A percentile compares a stretch with the other conserved stretches of the same genome.
These are phyloP conservation scores for Saturnispora hagleri DNA, from an alignment of 805 yeast genomes.

Conservation along the genomic window DNA sequence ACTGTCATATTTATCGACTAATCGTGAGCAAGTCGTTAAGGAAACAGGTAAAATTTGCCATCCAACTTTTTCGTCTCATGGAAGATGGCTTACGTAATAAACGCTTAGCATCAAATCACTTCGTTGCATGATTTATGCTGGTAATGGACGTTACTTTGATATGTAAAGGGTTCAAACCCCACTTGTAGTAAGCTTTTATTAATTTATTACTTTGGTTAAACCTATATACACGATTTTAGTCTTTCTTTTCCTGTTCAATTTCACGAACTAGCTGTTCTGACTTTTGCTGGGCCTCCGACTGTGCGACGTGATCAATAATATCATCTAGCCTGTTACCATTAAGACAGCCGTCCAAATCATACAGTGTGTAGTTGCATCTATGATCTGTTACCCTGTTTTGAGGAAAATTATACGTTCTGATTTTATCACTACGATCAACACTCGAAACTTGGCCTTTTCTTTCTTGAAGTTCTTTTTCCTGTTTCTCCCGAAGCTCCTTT, in stretches of 20 bases:
- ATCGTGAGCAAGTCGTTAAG: background rate
- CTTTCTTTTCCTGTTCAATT: conserved; percentile 9
- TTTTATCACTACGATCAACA: conserved; percentile 86
- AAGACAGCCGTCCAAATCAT: conserved; percentile 63
- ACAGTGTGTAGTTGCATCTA: conserved; percentile 71
- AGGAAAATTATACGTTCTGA: conserved; percentile 86
- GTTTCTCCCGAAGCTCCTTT: conserved; percentile 54
- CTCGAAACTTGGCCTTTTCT: conserved; percentile 79
- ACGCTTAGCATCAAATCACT: conserved; percentile 1
- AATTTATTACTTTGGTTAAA: background rate
- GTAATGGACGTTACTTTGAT: too few relatives aligned
- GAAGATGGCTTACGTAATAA: background rate
- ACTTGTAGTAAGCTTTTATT: background rate
- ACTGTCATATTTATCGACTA: conserved; percentile 19
- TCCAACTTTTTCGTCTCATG: background rate
- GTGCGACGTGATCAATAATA: conserved; percentile 43
- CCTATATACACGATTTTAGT: background rate
- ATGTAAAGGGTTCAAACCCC: too few relatives aligned
- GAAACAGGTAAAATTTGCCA: conserved; percentile 1
- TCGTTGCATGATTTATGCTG: background rate
- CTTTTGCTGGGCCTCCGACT: conserved; percentile 36
- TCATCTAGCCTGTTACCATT: conserved; percentile 50
- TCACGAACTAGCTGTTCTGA: conserved; percentile 31
- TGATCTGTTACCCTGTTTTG: conserved; percentile 94
- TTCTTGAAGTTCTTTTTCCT: conserved; percentile 52